These are phyloP conservation scores for Cryptosporidium parvum DNA, from an alignment of 169 alveolate species.

Conservation along the genomic window DNA sequence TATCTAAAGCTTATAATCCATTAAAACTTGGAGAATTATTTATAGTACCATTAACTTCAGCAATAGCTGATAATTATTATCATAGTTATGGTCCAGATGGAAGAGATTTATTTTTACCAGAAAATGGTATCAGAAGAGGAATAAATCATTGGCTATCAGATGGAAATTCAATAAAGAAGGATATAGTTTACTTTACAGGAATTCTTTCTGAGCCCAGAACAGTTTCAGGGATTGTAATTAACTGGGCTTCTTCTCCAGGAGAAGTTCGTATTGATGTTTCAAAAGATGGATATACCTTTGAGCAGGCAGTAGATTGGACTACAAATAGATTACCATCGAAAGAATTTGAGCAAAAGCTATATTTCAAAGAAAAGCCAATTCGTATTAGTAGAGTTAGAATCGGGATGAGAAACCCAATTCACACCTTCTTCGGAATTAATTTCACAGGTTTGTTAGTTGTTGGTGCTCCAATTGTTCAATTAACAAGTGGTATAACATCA, in stretches of 20 bases:
- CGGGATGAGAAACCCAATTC: constrained; percentile 49
- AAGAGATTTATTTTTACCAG: constrained; percentile 51
- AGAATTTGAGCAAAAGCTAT: constrained; percentile 64
- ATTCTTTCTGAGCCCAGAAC: constrained; percentile 69
- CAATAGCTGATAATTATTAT: constrained; percentile 66
- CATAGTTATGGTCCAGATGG: constrained; percentile 73
- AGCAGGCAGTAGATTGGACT: constrained; percentile 72
- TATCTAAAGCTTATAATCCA: constrained; percentile 72
- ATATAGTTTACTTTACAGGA: constrained; percentile 62
- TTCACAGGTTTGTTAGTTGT: constrained; percentile 62
- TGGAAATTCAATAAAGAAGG: constrained; percentile 68
- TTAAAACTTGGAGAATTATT: constrained; percentile 66
- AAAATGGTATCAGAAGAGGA: constrained; percentile 75
- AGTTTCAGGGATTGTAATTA: constrained; percentile 73
- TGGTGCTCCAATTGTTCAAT: constrained; percentile 73
- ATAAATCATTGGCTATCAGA: constrained; percentile 73
- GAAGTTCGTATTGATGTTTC: constrained; percentile 73
- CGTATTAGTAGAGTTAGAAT: constrained; percentile 51
- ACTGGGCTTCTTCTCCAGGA: constrained; percentile 76
- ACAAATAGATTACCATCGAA: constrained; percentile 50
- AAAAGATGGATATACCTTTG: constrained; percentile 59
- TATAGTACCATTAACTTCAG: constrained; percentile 54
- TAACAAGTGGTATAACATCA: constrained; percentile 74
- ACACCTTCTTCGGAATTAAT: constrained; percentile 61
- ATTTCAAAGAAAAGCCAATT: constrained; percentile 61